Conservation (phyloP, 495 filamentous ascomycete genomes). For the Penicillium argentinense region DNA sequence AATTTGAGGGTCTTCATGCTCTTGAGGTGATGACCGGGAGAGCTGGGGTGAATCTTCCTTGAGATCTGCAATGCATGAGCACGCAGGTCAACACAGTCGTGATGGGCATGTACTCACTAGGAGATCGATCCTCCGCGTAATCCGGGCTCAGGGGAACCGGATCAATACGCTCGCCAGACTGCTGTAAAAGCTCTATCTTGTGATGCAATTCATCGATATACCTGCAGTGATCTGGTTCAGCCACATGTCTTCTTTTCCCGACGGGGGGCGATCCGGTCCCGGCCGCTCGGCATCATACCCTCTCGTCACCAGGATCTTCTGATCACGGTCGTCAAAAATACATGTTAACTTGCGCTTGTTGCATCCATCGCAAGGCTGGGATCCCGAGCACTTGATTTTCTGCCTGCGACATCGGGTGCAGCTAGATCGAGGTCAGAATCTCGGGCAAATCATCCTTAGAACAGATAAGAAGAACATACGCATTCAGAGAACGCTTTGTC, state of each 20-base stretch:
- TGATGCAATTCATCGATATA: conserved; percentile 40
- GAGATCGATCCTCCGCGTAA: conserved; percentile 13
- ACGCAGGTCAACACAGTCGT: neutral
- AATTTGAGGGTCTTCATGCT: conserved; percentile 9
- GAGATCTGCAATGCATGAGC: conserved; percentile 15
- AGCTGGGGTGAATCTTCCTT: conserved; percentile 16
- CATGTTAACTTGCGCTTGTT: conserved; percentile 43
- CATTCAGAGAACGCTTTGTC: conserved; percentile 4
- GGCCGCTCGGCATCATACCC: conserved; percentile 21
- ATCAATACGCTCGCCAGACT: conserved; percentile 15
- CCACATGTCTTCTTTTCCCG: neutral
- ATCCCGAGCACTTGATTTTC: conserved; percentile 47
- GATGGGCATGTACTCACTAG: conserved; percentile 4
- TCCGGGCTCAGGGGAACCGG: conserved; percentile 14
- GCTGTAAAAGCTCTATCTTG: conserved; percentile 29
- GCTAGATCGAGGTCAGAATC: conserved; percentile 17
- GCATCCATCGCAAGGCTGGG: conserved; percentile 42
- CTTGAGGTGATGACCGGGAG: conserved; percentile 6
- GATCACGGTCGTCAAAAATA: conserved; percentile 40
- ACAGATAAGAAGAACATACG: neutral
- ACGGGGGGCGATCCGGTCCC: neutral
- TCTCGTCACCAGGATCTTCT: conserved; percentile 44
- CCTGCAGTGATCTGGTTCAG: conserved; percentile 19
- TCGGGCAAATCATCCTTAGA: too few relatives aligned
- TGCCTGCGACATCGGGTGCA: conserved; percentile 46